phyloP scores from a whole-genome alignment of 2,329 filamentous ascomycete genomes.

The Exophiala lecanii-corni region DNA sequence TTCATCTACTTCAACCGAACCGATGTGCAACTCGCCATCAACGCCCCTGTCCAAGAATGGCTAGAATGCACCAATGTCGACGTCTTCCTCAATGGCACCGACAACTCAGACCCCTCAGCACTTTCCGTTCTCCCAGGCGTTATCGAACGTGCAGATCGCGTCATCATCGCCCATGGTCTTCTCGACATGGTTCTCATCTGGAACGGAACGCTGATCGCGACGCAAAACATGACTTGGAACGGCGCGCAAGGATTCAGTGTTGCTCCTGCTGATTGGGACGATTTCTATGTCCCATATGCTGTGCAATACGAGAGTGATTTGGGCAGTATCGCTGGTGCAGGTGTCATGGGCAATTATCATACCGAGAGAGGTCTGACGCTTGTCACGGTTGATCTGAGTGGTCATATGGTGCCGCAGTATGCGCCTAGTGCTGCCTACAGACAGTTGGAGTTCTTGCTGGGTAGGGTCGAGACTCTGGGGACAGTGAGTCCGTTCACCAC shows the following conservation, averaged over 20 bases:
- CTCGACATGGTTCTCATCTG: conserved; percentile 64
- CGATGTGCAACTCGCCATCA: conserved; percentile 65
- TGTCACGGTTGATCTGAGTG: conserved; percentile 58
- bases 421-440: conserved; percentile 49
- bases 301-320: conserved; percentile 36
- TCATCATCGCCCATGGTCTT: conserved; percentile 68
- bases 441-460: conserved; percentile 67
- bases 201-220: conserved; percentile 65
- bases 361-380: conserved; percentile 74
- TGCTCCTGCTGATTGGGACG: conserved; percentile 47
- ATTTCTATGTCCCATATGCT: conserved; percentile 67
- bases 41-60: conserved; percentile 58
- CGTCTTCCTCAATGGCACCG: conserved; percentile 43
- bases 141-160: conserved; percentile 68
- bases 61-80: conserved; percentile 47
- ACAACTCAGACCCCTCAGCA: conserved; percentile 47
- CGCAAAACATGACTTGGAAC: conserved; percentile 80
- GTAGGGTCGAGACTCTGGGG: conserved; percentile 56
- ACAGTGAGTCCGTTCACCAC: conserved; percentile 25
- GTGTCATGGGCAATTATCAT: conserved; percentile 65
- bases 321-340: conserved; percentile 54
- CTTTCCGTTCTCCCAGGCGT: conserved; percentile 62
- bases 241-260: conserved; percentile 65
- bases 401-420: conserved; percentile 53
- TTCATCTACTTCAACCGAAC: conserved; percentile 65